Conservation (phyloP, 1,284 basidiomycete genomes). For the Pseudozyma flocculosa region DNA sequence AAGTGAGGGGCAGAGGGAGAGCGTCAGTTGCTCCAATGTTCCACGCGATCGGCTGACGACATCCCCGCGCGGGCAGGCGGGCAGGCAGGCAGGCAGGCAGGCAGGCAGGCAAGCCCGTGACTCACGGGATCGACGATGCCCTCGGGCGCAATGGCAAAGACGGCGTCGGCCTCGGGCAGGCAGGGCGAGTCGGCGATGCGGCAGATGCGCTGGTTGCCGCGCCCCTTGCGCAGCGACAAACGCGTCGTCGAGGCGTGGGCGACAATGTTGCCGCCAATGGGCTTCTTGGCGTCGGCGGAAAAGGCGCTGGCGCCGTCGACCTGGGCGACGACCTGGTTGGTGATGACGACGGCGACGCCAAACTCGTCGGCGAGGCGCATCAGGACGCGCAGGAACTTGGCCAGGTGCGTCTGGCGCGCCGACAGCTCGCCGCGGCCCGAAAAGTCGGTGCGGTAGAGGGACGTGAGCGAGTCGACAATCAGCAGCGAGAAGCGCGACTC, state of each 20-base stretch:
- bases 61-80: no score
- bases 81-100: no score
- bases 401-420: conserved; percentile 93
- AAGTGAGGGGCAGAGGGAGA: no score
- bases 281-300: conserved; percentile 79
- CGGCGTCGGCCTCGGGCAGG: conserved; percentile 92
- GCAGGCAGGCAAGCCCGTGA: no score
- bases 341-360: conserved; percentile 94
- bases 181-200: conserved; percentile 98
- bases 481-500: conserved; percentile 82
- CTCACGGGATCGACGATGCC: conserved; percentile 58
- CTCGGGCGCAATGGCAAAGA: conserved; percentile 75
- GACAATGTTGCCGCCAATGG: conserved; percentile 66
- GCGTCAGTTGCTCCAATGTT: no score
- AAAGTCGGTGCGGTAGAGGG: conserved; percentile 94
- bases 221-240: conserved; percentile 86
- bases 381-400: conserved; percentile 89
- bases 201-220: conserved; percentile 88
- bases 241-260: conserved; percentile 58
- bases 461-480: conserved; percentile 95
- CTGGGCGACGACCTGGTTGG: conserved; percentile 98
- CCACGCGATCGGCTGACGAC: no score
- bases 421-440: conserved; percentile 92
- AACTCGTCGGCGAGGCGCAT: conserved; percentile 96
- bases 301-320: conserved; percentile 66